Percentiles rank a stretch among this genome's conserved stretches.
Evolutionary conservation across 2,329 filamentous ascomycete genomes (phyloP).

Genomic region (Eurotiales sp.): DNA sequence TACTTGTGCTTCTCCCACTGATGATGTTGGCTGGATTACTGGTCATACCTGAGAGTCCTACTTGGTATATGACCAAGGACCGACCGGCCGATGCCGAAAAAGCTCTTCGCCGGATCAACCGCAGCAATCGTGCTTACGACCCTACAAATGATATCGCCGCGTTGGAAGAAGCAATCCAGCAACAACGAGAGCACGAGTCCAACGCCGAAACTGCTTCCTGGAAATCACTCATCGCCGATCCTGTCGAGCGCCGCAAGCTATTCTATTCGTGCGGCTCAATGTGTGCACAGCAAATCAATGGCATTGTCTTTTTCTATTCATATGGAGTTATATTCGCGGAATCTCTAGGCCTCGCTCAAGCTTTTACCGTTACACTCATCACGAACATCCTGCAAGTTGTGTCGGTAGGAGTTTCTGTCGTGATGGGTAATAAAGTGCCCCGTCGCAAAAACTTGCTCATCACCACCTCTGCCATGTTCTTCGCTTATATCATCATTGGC

Average conservation of each 20-base stretch:
- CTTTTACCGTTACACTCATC: conserved; percentile 42
- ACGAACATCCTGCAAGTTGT: conserved; percentile 44
- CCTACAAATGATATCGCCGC: conserved; percentile 23
- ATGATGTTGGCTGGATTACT: conserved; percentile 22
- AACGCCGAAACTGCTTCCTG: conserved; percentile 33
- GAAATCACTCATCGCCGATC: conserved; percentile 40
- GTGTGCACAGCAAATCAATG: conserved; percentile 49
- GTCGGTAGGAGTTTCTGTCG: conserved; percentile 36
- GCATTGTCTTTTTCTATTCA: conserved; percentile 47
- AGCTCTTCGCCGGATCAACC: conserved; percentile 33
- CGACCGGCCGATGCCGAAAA: conserved; percentile 26
- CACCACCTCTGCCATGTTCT: conserved; percentile 38
- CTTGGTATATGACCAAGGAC: conserved; percentile 31
- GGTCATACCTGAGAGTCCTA: conserved; percentile 26
- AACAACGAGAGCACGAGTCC: conserved; percentile 20
- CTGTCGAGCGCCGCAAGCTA: conserved; percentile 46
- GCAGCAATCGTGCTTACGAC: conserved; percentile 28
- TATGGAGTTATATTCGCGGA: conserved; percentile 44
- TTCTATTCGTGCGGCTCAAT: conserved; percentile 44
- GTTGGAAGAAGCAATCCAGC: conserved; percentile 21
- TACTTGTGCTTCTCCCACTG: conserved; percentile 22
- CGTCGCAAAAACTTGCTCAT: conserved; percentile 38
- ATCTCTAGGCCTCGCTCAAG: conserved; percentile 39
- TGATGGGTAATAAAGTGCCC: conserved; percentile 40
- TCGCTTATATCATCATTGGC: conserved; percentile 42